A percentile compares a stretch with the other conserved stretches of the same genome.
Evolutionary conservation across 164 flowering plant species (phyloP).

Genomic region (Litsea cubeba): DNA sequence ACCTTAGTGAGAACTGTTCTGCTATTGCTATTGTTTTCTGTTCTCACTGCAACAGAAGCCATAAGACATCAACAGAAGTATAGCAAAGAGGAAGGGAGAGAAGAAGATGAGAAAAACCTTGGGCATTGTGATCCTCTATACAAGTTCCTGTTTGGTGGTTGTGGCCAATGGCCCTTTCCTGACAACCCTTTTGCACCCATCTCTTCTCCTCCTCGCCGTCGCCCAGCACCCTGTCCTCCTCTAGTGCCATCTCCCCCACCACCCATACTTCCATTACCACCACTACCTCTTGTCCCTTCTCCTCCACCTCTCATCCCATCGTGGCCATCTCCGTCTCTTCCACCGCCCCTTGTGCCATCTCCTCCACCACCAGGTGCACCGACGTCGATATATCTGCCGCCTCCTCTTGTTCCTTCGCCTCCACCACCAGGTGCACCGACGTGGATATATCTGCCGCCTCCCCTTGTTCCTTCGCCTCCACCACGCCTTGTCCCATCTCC

Average conservation of each 20-base stretch:
- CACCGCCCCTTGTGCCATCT: not conserved
- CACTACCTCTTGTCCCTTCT: not conserved
- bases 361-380: not conserved
- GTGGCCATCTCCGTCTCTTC: not conserved
- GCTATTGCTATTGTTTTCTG: too few species aligned
- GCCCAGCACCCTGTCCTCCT: not conserved
- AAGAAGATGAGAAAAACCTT: too few species aligned
- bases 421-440: not conserved
- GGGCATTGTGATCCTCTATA: conserved; percentile 3
- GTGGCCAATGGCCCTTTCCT: conserved; percentile 11
- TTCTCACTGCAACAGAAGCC: too few species aligned
- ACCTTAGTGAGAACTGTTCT: too few species aligned
- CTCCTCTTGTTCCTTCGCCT: not conserved
- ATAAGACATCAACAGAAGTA: too few species aligned
- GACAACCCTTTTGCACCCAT: not conserved
- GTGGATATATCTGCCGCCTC: not conserved
- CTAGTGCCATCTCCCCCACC: not conserved
- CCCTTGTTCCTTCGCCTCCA: not conserved
- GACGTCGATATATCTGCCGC: conserved; percentile 2
- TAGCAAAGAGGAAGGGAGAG: too few species aligned
- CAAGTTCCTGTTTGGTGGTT: conserved; percentile 5
- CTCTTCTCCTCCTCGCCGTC: not conserved
- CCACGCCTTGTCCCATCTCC: not conserved
- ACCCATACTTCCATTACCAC: not conserved
- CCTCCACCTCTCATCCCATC: not conserved